Base-by-base conservation (phyloP, 371 early-diverging fungal genomes). In the Mucor piriformis region DNA sequence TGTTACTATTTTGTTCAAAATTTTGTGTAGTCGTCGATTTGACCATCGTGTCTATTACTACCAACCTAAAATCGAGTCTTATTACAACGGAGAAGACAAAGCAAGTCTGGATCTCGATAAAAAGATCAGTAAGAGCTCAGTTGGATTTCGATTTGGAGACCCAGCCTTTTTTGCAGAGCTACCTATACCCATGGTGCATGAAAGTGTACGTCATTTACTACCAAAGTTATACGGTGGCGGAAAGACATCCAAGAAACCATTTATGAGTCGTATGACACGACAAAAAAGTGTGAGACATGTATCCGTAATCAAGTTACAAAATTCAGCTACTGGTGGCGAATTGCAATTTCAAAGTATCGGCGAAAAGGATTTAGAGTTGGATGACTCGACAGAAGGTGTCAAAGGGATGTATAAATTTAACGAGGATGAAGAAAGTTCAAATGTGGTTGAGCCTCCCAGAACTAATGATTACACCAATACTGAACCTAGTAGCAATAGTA, bases 141-240 rank as follows among this genome's bases (percentile, higher is more conserved):
- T 79, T 23, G 73, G 78, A 6, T 66, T 74, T 61, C 76, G 84
- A 27, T 85, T 82, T 68, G 75, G 83, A 42, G 83, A 83, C 37
- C 85, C 84, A 7, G 75, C 81, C 3, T 81, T 82, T 43, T 76
- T 76, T 54, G 71, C 82, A 42, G 73, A 78, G 27, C 66, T 83
- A 37, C 72, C 82, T 6, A 77, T 84, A 34, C 85, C 85, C 6
- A 74, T 84, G 78, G 78, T 85, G 13, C 82, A 84, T 60, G 78
- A 79, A 51, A 70, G 74, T 16, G 76, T 84, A 20, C 74, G 76
- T 0, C 85, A 83, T 50, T 55, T 85, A 37, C 59, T 85, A 33
- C 83, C 82, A 6, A 64, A 67, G 15, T 54, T 85, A 8, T 85
- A 83, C 51, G 66, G 66, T 43, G 18, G 20, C 8, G 37, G 32